A percentile compares a stretch with the other conserved stretches of the same genome.
Conservation (phyloP, 2,329 filamentous ascomycete genomes). For the Leptographium procerum region DNA sequence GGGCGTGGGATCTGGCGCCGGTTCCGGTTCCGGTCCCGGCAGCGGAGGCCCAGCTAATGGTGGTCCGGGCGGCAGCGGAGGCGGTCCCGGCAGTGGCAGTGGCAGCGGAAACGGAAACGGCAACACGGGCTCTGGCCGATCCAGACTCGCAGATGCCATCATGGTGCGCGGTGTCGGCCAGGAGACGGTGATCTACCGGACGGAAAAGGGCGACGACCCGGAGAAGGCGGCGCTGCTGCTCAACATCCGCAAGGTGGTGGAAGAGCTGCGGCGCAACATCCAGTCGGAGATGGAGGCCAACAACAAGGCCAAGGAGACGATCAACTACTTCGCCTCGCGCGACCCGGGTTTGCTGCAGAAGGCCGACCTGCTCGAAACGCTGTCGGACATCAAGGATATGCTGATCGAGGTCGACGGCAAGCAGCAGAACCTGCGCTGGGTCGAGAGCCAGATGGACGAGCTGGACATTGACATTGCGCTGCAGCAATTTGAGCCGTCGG, state of each 20-base stretch:
- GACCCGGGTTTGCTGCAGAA: constrained; percentile 69
- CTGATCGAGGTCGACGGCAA: constrained; percentile 94
- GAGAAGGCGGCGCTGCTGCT: constrained; percentile 75
- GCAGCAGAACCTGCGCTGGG: constrained; percentile 90
- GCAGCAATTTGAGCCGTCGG: constrained; percentile 77
- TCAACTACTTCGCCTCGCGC: constrained; percentile 73
- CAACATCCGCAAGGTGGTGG: constrained; percentile 84
- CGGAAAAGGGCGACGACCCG: constrained; percentile 65
- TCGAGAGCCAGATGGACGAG: constrained; percentile 89
- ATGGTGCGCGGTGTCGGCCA: constrained; percentile 77
- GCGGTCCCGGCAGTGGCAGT: constrained; percentile 8
- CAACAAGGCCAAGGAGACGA: constrained; percentile 72
- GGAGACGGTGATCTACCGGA: constrained; percentile 90
- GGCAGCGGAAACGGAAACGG: neutral
- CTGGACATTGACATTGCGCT: constrained; percentile 92
- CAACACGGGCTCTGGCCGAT: constrained; percentile 28
- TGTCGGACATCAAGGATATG: constrained; percentile 73
- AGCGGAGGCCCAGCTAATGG: constrained; percentile 3
- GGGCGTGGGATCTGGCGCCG: neutral
- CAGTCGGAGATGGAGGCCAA: constrained; percentile 81
- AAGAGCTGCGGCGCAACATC: constrained; percentile 76
- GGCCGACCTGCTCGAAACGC: constrained; percentile 65
- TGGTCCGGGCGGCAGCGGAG: constrained; percentile 16
- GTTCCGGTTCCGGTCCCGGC: neutral
- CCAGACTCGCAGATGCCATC: constrained; percentile 71